Conservation (phyloP, 2,329 filamentous ascomycete species). For the Colletotrichum orbiculare region DNA sequence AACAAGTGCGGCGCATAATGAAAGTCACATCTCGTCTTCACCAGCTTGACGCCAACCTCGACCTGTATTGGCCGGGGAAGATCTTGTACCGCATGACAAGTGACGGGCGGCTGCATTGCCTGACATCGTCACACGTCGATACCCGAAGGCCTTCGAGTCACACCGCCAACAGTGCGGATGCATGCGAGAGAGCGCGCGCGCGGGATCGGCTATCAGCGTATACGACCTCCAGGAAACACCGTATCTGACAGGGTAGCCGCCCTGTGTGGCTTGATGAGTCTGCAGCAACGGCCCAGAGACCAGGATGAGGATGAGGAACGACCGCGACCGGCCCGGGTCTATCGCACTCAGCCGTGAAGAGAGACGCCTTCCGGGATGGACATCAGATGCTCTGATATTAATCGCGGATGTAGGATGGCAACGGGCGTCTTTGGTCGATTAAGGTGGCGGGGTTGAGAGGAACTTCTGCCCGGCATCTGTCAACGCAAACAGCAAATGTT, state of each 20-base stretch:
- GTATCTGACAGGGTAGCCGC: background rate
- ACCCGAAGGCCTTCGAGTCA: slow-evolving; percentile 7
- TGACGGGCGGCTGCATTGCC: background rate
- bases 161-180: background rate
- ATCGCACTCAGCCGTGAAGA: too few species aligned
- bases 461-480: too few species aligned
- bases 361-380: too few species aligned
- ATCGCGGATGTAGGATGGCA: too few species aligned
- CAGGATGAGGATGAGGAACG: too few species aligned
- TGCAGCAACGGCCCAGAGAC: too few species aligned
- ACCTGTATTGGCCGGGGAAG: background rate
- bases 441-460: too few species aligned
- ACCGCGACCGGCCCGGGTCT: too few species aligned
- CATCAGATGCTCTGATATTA: too few species aligned
- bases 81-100: background rate
- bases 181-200: background rate
- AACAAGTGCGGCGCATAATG: too few species aligned
- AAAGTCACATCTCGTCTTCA: background rate
- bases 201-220: background rate
- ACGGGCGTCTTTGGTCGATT: too few species aligned
- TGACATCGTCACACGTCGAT: slow-evolving; percentile 13
- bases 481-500: too few species aligned
- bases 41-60: background rate
- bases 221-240: background rate
- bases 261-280: background rate